These are phyloP conservation scores for Tuber indicum DNA, from an alignment of 495 filamentous ascomycete species.

Conservation along the genomic window DNA sequence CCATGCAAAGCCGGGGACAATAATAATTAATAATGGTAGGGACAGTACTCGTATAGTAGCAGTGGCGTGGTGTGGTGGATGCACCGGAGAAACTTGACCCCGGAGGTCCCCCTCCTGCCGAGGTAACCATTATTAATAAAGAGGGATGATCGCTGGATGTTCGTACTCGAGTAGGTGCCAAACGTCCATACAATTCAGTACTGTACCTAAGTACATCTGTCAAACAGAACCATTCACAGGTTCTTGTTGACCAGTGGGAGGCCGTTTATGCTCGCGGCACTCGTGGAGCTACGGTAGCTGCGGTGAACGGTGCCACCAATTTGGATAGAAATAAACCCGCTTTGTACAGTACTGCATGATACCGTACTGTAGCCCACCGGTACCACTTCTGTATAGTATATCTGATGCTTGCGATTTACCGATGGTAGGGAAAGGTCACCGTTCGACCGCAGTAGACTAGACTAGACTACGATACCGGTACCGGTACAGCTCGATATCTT, in stretches of 20 bases:
- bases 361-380: background rate
- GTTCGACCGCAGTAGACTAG: no score
- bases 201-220: background rate
- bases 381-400: background rate
- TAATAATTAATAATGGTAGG: background rate
- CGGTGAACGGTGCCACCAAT: background rate
- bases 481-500: no score
- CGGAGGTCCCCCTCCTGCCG: background rate
- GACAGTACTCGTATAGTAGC: no score
- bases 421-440: background rate
- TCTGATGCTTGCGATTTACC: background rate
- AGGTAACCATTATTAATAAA: background rate
- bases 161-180: background rate
- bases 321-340: background rate
- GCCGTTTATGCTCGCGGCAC: background rate
- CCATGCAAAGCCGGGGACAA: conserved; percentile 20
- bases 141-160: background rate
- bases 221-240: background rate
- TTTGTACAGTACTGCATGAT: background rate
- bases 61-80: no score
- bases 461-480: no score
- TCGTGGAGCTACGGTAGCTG: no score
- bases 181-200: no score
- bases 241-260: background rate
- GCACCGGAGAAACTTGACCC: background rate